Evolutionary conservation across 2,329 filamentous ascomycete species (phyloP), one percentile per base, ranked within the genome.

Genomic region (Pseudogymnoascus sp.): DNA sequence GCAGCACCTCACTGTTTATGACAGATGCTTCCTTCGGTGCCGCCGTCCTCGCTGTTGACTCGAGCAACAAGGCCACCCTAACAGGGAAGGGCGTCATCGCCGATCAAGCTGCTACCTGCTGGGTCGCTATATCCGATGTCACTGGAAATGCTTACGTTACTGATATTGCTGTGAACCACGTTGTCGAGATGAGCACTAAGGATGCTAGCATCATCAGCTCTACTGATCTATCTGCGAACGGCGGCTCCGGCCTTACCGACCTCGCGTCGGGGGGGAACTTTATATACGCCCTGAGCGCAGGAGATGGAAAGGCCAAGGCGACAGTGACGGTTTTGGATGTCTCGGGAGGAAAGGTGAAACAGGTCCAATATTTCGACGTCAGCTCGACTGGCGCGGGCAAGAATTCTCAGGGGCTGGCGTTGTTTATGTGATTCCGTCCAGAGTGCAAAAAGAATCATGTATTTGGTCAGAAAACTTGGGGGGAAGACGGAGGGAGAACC

Each of bases 11-110:
- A 31, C 54, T 70, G 13, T 83, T 87, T 65, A 79, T 78, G 0
- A 83, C 84, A 0, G 85, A 88, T 63, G 80, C 84, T 0, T 81
- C 82, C 0, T 85, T 87, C 62, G 85, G 85, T 5, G 80, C 74
- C 0, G 79, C 78, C 0, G 75, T 85, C 4, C 71, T 87, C 1
- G 73, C 76, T 0, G 66, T 84, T 21, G 51, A 57, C 28, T 36
- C 51, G 4, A 36, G 51, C 28, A 21, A 34, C 51, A 34, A 57
- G 28, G 7, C 83, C 1, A 85, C 82, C 0, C 57, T 54, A 0
- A 72, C 75, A 37, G 75, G 74, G n/a, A 76, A 74, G 57, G 74
- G 75, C n/a, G 67, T 70, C 1, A 74, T 88, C 11, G 73, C 75
- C 0, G 81, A 77, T 39, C 85, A 88, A 69, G 72, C 66, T 6